phyloP scores from a whole-genome alignment of 1,284 basidiomycete species.

The Microbotryum scabiosae region DNA sequence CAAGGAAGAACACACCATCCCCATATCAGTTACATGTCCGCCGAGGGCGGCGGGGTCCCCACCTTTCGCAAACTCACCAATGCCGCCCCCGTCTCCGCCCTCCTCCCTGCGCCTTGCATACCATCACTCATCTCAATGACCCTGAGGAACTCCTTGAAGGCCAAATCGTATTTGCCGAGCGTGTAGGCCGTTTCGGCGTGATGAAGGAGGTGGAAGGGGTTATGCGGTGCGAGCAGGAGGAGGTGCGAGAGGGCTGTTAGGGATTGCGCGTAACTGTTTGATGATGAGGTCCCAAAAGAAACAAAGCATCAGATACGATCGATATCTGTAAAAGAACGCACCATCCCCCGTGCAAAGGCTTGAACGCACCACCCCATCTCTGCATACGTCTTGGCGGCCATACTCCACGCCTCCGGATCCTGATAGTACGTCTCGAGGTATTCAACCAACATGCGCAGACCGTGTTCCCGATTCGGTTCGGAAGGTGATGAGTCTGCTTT shows the following conservation, averaged over 20 bases:
- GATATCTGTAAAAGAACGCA: too few relatives aligned
- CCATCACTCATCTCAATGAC: slow-evolving; percentile 64
- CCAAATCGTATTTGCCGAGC: slow-evolving; percentile 56
- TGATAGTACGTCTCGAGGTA: slow-evolving; percentile 89
- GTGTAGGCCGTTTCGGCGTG: slow-evolving; percentile 83
- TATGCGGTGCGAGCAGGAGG: slow-evolving; percentile 71
- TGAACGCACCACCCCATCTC: slow-evolving; percentile 62
- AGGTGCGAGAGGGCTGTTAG: slow-evolving; percentile 71
- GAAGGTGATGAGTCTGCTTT: slow-evolving; percentile 14
- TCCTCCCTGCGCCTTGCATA: slow-evolving; percentile 30
- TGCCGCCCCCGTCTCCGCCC: slow-evolving; percentile 81
- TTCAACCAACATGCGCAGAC: slow-evolving; percentile 64
- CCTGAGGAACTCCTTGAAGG: slow-evolving; percentile 72
- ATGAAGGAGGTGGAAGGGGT: slow-evolving; percentile 70
- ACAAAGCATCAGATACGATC: too few relatives aligned
- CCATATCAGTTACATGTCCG: neutral
- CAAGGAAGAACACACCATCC: neutral
- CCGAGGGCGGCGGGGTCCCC: too few relatives aligned
- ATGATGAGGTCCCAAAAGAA: slow-evolving; percentile 6
- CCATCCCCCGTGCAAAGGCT: too few relatives aligned
- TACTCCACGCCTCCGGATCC: slow-evolving; percentile 85
- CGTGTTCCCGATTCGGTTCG: slow-evolving; percentile 42
- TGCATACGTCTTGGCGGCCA: slow-evolving; percentile 82
- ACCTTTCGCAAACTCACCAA: slow-evolving; percentile 49
- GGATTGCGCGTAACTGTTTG: slow-evolving; percentile 51